Evolutionary conservation across 2,329 filamentous ascomycete species (phyloP), one percentile per base, ranked within the genome.

Genomic region (Zymoseptoria tritici): DNA sequence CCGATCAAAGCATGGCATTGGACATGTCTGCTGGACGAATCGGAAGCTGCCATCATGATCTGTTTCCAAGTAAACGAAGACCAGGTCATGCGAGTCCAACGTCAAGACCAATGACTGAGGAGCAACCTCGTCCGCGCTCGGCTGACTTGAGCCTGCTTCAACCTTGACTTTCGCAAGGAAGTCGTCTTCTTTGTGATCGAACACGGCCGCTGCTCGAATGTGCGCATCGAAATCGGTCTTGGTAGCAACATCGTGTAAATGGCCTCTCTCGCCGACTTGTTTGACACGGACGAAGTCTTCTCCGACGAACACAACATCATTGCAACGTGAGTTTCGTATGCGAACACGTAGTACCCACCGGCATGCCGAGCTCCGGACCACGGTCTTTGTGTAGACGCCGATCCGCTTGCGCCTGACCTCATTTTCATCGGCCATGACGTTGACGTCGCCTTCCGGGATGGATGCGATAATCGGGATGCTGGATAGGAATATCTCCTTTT

Each of bases 241-340:
- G 61, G 83, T 83, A n/a, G 83, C 80, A n/a, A 96, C 79, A 69
- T 91, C 85, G 64, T 86, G 83, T 22, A 96, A 80, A 68, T 88
- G 86, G 1, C 86, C 86, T 70, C 89, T 84, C 2, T 62, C 36
- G n/a, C 62, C 65, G 51, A 72, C 66, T 31, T 96, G 88, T 67
- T 86, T 88, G 64, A 97, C 85, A 66, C 93, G 87, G 20, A 99
- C 82, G 67, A 85, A 90, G 63, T 88, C 83, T 65, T 96, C 88
- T 57, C 91, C 90, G 59, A 99, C 82, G 67, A 96, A 91, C 46
- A 92, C 87, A 64, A 97, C 84, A 76, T 97, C 92, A 66, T 94
- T 91, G 61, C 85, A 80, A 51, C 80, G 75, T 56, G 80, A 79
- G 58, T 86, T 86, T 60, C 92, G 83, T 60, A 97, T 79, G 61